Base-by-base conservation (phyloP, 352 stramenopile species). In the Blastocystis sp. region DNA sequence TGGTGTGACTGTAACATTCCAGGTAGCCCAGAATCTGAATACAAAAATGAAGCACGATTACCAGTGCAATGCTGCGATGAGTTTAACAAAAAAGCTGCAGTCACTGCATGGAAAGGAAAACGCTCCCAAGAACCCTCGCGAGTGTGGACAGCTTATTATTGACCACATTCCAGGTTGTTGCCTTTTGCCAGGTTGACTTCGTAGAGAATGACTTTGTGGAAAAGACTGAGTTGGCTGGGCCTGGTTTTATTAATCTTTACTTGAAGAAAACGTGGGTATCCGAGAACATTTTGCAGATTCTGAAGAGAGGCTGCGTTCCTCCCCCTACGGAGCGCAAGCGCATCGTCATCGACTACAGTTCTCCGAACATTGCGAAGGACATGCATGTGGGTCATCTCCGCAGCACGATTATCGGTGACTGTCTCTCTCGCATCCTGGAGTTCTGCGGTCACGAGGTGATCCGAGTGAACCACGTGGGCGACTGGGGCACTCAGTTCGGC, bases 401-500 rank as follows among this genome's bases (percentile, higher is more conserved):
- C 63, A 95, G 91, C 26, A 98, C 95, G 7, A 97, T 98, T 90
- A 96, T 98, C 91, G 95, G 95, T 24, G 95, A 98, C 90, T 90
- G 93, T 18, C 92, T 98, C 39, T 95, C 93, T 76, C 91, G 94
- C 41, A 93, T 97, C 50, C 91, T 98, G 41, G 94, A 97, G 92
- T 97, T 95, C 91, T 91, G 91, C 18, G 94, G 94, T 54, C 91
- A 94, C 79, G 91, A 94, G 30, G 94, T 97, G 1, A 82, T 92
- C 59, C 91, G 95, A 59, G 90, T 96, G 43, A 98, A 98, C 91
- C 95, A 98, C 85, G 94, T 98, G 16, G 95, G 95, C 53, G 95
- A 98, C 92, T 98, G 97, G 91, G 95, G 94, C 56, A 99, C 97
- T 24, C 97, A 99, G 92, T 99, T 99, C 90, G 98, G 97, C 59